These are phyloP conservation scores for Suillus plorans DNA, from an alignment of 768 basidiomycete genomes.

Conservation along the genomic window DNA sequence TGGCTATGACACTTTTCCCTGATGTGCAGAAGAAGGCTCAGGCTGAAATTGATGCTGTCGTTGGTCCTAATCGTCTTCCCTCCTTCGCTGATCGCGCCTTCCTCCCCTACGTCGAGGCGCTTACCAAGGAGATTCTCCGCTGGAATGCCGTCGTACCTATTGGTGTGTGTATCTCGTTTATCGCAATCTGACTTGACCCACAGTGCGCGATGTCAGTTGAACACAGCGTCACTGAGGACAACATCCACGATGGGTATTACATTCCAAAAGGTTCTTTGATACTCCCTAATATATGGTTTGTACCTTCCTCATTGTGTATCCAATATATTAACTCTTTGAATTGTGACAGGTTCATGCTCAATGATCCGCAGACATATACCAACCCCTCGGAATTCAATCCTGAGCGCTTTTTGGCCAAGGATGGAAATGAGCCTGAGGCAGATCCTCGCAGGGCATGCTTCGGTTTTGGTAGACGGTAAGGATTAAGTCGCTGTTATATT, in stretches of 20 bases:
- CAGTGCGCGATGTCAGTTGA: slow-evolving; percentile 20
- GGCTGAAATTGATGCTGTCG: slow-evolving; percentile 24
- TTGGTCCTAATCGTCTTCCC: slow-evolving; percentile 22
- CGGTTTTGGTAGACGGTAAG: slow-evolving; percentile 32
- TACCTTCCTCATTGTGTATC: slow-evolving; percentile 1
- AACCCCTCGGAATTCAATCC: slow-evolving; percentile 33
- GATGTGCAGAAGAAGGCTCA: slow-evolving; percentile 25
- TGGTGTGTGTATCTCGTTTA: slow-evolving; percentile 14
- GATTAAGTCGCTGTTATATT: neutral
- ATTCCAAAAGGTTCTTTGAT: slow-evolving; percentile 27
- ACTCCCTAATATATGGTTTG: slow-evolving; percentile 26
- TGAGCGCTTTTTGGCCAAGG: slow-evolving; percentile 29
- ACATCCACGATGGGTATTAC: slow-evolving; percentile 11
- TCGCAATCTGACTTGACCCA: slow-evolving; percentile 42
- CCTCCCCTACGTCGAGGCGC: slow-evolving; percentile 26
- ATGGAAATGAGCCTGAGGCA: slow-evolving; percentile 16
- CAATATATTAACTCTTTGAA: neutral
- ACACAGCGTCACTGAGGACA: slow-evolving; percentile 23
- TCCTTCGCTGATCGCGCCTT: slow-evolving; percentile 18
- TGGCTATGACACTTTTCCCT: slow-evolving; percentile 25
- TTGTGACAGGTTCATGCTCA: slow-evolving; percentile 48
- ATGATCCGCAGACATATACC: slow-evolving; percentile 42
- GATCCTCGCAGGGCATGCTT: slow-evolving; percentile 20
- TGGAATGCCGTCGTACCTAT: slow-evolving; percentile 20
- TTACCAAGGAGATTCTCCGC: slow-evolving; percentile 25